Evolutionary conservation across 2,329 filamentous ascomycete genomes (phyloP), one percentile per base, ranked within the genome.

Genomic region (Curvularia sp.): DNA sequence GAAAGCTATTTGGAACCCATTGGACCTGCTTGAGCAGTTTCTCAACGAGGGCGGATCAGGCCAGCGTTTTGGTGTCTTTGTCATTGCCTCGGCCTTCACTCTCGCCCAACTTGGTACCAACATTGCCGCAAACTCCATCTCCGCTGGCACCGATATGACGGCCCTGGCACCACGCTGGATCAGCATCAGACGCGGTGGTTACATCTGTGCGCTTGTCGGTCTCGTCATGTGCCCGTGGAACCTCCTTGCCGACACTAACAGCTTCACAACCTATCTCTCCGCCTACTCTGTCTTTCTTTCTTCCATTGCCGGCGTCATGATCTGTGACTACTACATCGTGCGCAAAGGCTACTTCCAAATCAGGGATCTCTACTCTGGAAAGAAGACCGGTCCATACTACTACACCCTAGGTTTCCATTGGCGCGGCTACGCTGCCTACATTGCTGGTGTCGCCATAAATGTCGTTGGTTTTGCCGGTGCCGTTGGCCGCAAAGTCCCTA

Each of bases 231-330:
- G 91, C 74, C 93, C 93, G 0, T 94, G 89, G 86, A 90, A 91
- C 59, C 84, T 97, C 0, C 85, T 96, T 8, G 87, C 84, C 1
- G 81, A 82, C 43, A 86, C 86, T 43, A 96, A 94, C 81, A 88
- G 89, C 77, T 97, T 97, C 80, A 95, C 91, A 0, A 96, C 91
- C 3, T 97, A 97, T 73, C 86, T 97, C 0, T 95, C 91, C 0
- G 90, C 93, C 1, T 97, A 97, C 80, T 93, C 90, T 3, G 92
- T 97, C 55, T 97, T 97, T 79, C 84, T 97, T n/a, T 93, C 90
- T 58, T 92, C 90, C 42, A 96, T 97, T 62, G 93, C 92, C 0
- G 93, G 93, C n/a, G 92, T 96, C 63, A 95, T 97, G 80, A 82
- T 93, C 59, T 86, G 84, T 66, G 93, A 97, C 77, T 97, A 97